These are phyloP conservation scores for Wallacemonas rigidus DNA, from an alignment of 208 protist species.

Conservation along the genomic window DNA sequence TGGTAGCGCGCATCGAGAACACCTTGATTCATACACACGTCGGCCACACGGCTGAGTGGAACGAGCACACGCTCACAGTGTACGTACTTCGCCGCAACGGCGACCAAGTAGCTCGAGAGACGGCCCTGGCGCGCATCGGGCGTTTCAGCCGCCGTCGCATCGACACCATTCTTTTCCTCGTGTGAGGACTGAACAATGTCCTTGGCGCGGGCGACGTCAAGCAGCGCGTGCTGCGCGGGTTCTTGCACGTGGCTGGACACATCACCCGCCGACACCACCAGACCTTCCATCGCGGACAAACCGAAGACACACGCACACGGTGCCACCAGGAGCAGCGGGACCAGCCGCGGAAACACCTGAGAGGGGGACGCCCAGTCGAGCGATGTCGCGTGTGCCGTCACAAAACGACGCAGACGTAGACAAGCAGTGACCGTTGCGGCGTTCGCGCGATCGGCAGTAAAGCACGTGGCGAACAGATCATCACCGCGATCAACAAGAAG, in stretches of 20 bases:
- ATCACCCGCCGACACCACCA: conserved; percentile 85
- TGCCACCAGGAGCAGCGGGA: conserved; percentile 45
- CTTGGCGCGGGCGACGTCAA: conserved; percentile 36
- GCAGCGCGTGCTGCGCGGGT: conserved; percentile 65
- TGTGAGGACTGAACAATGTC: too few relatives aligned
- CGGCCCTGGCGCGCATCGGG: conserved; percentile 19
- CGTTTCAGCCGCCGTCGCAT: background rate
- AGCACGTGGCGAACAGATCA: background rate
- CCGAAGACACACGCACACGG: conserved; percentile 43
- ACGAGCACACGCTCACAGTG: conserved; percentile 84
- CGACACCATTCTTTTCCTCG: background rate
- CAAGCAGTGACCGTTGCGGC: too few relatives aligned
- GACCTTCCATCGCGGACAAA: conserved; percentile 67
- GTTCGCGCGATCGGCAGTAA: too few relatives aligned
- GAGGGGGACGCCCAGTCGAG: conserved; percentile 42
- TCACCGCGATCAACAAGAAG: conserved; percentile 35
- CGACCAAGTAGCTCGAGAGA: conserved; percentile 58
- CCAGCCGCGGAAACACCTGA: conserved; percentile 47
- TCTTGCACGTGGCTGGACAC: conserved; percentile 79
- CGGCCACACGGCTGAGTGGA: conserved; percentile 66
- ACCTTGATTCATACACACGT: conserved; percentile 58
- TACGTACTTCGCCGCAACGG: conserved; percentile 43
- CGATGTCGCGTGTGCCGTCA: background rate
- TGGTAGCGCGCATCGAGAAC: conserved; percentile 52
- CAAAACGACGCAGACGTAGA: background rate